Base-by-base conservation (phyloP, 2,329 filamentous ascomycete species). In the Arthrobotrys sinensis region DNA sequence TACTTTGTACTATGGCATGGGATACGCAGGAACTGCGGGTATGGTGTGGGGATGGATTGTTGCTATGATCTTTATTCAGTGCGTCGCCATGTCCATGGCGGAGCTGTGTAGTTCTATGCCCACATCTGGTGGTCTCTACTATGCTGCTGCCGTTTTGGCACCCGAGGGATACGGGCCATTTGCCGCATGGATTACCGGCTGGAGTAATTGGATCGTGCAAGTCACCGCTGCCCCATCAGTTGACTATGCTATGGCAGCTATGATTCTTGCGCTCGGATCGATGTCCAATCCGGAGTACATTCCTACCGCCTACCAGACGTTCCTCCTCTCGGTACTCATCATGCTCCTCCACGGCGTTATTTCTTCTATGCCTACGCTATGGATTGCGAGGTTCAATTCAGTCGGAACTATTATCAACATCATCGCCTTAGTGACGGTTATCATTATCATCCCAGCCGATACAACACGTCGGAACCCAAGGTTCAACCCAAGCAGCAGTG, bases 31-130 rank as follows among this genome's bases (percentile, higher is more conserved):
- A 3, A 88, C 87, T 0, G 87, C 86, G 75, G 90, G 90, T 24
- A 92, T 92, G 90, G 90, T 90, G 1, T 93, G 91, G 91, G 91
- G 91, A 4, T 93, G 91, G 91, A 84, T 93, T 32, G 86, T 93
- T 53, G 90, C 90, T 60, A 91, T 92, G 88, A 80, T 90, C 4
- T 92, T 92, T 46, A 92, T 93, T 45, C 88, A 92, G 82, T 90
- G 89, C 83, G 88, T 93, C 70, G 91, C 91, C 7, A 87, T 89
- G 84, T 88, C 88, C 19, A 90, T 90, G 88, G 91, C 91, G 1
- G 91, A 93, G 83, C 85, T 93, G 16, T 92, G 91, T 81, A 91
- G 89, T 1, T 90, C 89, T 52, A 92, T 93, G 91, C 91, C 91
- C 3, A 92, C 91, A 1, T 89, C 87, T 81, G 91, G 91, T 68